phyloP scores from a whole-genome alignment of 2,329 filamentous ascomycete genomes.

The Clathrospora elynae region DNA sequence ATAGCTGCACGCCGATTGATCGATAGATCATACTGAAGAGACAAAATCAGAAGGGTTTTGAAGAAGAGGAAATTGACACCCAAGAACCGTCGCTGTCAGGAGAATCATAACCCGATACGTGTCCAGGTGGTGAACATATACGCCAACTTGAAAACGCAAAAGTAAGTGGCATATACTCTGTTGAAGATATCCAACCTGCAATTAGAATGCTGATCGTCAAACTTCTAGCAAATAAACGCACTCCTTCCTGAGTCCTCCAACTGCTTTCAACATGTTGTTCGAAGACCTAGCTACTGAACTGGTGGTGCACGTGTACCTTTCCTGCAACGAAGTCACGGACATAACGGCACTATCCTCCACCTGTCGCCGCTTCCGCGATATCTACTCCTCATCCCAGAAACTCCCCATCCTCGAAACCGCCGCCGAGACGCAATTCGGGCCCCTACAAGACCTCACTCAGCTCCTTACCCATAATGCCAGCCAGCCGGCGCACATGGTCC shows the following conservation, averaged over 20 bases:
- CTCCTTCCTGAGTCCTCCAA: conserved; percentile 1
- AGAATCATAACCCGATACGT: not conserved
- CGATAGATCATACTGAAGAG: conserved; percentile 12
- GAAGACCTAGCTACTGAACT: conserved; percentile 63
- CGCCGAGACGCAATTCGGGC: conserved; percentile 62
- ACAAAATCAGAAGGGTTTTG: not conserved
- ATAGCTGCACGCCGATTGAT: conserved; percentile 35
- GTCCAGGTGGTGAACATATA: conserved; percentile 1
- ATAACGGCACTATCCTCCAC: conserved; percentile 60
- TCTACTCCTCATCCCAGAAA: conserved; percentile 60
- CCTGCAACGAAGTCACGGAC: conserved; percentile 58
- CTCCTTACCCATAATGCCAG: conserved; percentile 65
- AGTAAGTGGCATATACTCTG: conserved; percentile 8
- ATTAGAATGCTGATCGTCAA: conserved; percentile 4
- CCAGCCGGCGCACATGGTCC: conserved; percentile 61
- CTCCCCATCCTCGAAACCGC: conserved; percentile 60
- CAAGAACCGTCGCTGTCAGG: not conserved
- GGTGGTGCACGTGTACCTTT: conserved; percentile 61
- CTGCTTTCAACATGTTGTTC: conserved; percentile 56
- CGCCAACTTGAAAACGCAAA: conserved; percentile 6
- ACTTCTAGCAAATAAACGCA: not conserved
- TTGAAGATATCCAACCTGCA: not conserved
- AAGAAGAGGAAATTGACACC: not conserved
- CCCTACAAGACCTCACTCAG: conserved; percentile 63
- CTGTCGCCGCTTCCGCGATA: conserved; percentile 59